A percentile compares a stretch with the other conserved stretches of the same genome.
Evolutionary conservation across 225 moss, liverwort and hornwort genomes (phyloP).

Genomic region (Thuidium tamariscinum): DNA sequence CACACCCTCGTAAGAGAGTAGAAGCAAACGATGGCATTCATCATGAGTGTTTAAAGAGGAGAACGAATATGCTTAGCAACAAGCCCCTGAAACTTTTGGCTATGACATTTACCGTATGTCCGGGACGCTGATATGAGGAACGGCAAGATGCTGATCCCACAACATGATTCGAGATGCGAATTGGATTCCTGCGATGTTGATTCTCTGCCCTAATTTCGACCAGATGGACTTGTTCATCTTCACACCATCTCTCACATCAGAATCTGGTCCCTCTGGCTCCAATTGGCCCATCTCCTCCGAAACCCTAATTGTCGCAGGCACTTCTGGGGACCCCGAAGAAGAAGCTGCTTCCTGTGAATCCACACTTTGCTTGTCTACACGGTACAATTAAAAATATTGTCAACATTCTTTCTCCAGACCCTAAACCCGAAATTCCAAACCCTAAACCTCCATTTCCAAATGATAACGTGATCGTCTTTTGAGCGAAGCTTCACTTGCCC

Average conservation of each 20-base stretch:
- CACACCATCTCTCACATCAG: slow-evolving; percentile 35
- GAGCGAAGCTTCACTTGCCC: not conserved
- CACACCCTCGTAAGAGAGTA: not conserved
- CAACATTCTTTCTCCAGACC: not conserved
- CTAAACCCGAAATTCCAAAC: not conserved
- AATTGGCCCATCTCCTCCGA: slow-evolving; percentile 36
- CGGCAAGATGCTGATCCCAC: slow-evolving; percentile 64
- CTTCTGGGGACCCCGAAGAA: not conserved
- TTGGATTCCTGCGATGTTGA: slow-evolving; percentile 64
- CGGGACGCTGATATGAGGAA: slow-evolving; percentile 89
- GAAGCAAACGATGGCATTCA: not conserved
- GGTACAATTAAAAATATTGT: not conserved
- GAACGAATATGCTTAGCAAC: not conserved
- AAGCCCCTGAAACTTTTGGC: not conserved
- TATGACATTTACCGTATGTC: slow-evolving; percentile 53
- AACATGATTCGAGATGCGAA: slow-evolving; percentile 66
- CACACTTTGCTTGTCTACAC: not conserved
- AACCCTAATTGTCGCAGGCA: slow-evolving; percentile 30
- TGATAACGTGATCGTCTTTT: not conserved
- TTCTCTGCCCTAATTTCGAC: slow-evolving; percentile 67
- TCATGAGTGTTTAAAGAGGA: not conserved
- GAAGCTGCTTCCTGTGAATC: not conserved
- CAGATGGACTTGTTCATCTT: slow-evolving; percentile 50
- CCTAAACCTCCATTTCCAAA: not conserved
- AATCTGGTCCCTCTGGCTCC: slow-evolving; percentile 34